Evolutionary conservation across 495 filamentous ascomycete genomes (phyloP).

Genomic region (Tuber microsphaerosporum): DNA sequence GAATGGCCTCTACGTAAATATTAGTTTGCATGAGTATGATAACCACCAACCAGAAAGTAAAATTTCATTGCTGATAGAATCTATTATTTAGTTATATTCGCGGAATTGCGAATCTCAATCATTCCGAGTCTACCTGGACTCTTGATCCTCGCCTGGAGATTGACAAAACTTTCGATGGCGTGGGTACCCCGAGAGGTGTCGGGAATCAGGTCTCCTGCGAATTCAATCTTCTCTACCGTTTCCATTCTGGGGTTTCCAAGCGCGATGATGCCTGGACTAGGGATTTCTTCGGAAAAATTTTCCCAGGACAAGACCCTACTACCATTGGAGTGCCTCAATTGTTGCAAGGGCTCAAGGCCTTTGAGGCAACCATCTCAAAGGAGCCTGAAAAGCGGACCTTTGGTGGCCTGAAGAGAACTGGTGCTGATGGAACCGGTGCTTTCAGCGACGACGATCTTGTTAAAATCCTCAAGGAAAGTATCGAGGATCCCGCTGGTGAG

Average conservation of each 20-base stretch:
- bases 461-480: constrained; percentile 52
- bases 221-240: constrained; percentile 67
- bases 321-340: constrained; percentile 52
- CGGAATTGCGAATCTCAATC: constrained; percentile 32
- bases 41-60: constrained; percentile 33
- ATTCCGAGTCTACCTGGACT: constrained; percentile 27
- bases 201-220: constrained; percentile 67
- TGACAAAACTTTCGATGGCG: constrained; percentile 22
- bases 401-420: constrained; percentile 50
- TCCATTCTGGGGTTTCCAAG: constrained; percentile 59
- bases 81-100: constrained; percentile 33
- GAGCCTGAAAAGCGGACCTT: constrained; percentile 57
- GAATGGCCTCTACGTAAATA: constrained; percentile 43
- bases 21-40: constrained; percentile 41
- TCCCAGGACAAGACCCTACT: constrained; percentile 48
- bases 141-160: constrained; percentile 41
- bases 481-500: constrained; percentile 56
- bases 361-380: constrained; percentile 48
- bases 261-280: constrained; percentile 62
- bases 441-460: constrained; percentile 60
- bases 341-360: constrained; percentile 50
- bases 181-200: constrained; percentile 42
- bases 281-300: constrained; percentile 50
- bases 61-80: constrained; percentile 28
- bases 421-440: constrained; percentile 46